These are phyloP conservation scores for Xylogone sp. DNA, from an alignment of 2,329 filamentous ascomycete species.

Conservation along the genomic window DNA sequence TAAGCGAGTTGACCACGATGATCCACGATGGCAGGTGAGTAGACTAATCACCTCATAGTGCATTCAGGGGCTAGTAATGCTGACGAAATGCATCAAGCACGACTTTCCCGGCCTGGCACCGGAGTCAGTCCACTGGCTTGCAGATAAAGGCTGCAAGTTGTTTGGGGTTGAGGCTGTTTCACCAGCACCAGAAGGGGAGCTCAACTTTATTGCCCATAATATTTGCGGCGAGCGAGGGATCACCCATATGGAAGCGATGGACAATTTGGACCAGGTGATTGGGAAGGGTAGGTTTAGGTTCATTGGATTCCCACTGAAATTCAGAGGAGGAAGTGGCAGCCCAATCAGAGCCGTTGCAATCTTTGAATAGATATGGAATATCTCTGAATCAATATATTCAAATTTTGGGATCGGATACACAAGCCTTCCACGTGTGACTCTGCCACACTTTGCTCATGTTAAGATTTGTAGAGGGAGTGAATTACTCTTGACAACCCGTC, in stretches of 20 bases:
- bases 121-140: constrained; percentile 3
- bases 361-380: background rate
- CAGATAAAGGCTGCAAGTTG: constrained; percentile 1
- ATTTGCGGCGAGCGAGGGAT: constrained; percentile 1
- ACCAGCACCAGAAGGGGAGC: background rate
- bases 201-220: constrained; percentile 1
- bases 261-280: background rate
- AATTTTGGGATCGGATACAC: too few species aligned
- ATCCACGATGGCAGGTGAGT: constrained; percentile 1
- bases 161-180: constrained; percentile 1
- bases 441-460: too few species aligned
- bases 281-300: constrained; percentile 1
- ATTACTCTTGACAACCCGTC: too few species aligned
- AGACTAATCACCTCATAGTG: background rate
- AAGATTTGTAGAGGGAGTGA: too few species aligned
- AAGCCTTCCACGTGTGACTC: too few species aligned
- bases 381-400: too few species aligned
- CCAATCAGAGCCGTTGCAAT: background rate
- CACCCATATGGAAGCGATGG: constrained; percentile 1
- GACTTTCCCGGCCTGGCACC: constrained; percentile 1
- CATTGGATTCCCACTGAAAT: constrained; percentile 2
- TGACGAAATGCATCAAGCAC: background rate
- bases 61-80: too few species aligned
- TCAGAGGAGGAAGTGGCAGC: background rate
- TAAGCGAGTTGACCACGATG: background rate